phyloP scores from a whole-genome alignment of 345 rosid species.

The Euphorbia lathyris region DNA sequence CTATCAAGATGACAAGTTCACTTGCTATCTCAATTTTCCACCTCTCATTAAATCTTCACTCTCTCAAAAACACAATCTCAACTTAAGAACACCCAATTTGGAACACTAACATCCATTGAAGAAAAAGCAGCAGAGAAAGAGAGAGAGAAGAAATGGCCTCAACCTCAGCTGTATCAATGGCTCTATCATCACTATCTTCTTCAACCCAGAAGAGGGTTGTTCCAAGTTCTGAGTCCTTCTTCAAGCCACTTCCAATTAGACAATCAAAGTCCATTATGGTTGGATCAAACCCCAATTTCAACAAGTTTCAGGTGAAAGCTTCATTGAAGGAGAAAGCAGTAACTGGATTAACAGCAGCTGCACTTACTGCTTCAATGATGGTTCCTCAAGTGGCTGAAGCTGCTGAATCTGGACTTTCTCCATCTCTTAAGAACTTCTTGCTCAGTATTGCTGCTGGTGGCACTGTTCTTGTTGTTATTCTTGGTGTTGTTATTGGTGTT shows the following conservation, averaged over 20 bases:
- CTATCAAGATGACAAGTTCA: constrained; percentile 25
- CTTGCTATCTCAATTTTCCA: constrained; percentile 29
- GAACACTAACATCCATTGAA: not conserved
- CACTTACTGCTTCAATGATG: constrained; percentile 70
- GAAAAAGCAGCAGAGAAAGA: not conserved
- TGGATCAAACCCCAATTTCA: constrained; percentile 26
- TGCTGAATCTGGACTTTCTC: constrained; percentile 58
- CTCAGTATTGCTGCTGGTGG: constrained; percentile 84
- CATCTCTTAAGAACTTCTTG: constrained; percentile 93
- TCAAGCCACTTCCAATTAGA: constrained; percentile 59
- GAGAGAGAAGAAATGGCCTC: constrained; percentile 51
- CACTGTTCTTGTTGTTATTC: constrained; percentile 45
- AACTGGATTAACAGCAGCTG: constrained; percentile 72
- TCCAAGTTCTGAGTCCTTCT: constrained; percentile 38
- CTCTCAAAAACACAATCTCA: constrained; percentile 24
- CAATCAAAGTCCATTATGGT: constrained; percentile 34
- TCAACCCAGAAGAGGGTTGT: constrained; percentile 42
- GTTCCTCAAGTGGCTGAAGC: constrained; percentile 79
- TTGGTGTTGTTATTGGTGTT: constrained; percentile 75
- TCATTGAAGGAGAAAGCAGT: constrained; percentile 71
- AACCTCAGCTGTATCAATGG: constrained; percentile 69
- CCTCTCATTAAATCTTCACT: constrained; percentile 38
- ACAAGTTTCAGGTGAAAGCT: constrained; percentile 51
- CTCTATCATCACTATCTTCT: constrained; percentile 51
- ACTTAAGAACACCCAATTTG: constrained; percentile 3